Base-by-base conservation (phyloP, 345 rosid species). In the Syzygium aromaticum region DNA sequence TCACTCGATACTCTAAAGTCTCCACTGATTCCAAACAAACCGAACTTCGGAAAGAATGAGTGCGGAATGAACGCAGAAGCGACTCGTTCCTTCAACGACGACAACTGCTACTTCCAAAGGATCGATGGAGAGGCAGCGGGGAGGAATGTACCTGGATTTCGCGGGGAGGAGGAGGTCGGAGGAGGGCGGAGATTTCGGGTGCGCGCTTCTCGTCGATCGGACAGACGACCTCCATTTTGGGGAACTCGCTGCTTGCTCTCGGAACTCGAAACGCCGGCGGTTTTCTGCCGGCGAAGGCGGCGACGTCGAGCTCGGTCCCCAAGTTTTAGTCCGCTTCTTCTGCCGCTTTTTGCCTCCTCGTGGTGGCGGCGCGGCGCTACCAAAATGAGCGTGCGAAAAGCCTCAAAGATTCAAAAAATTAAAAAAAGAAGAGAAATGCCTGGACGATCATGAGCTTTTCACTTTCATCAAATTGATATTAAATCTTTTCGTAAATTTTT, bases 101-200 rank as follows among this genome's bases (percentile, higher is more conserved):
- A 11, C 46, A 33, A 67, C 78, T 17, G 78, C 43, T 1, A 10
- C 9, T 30, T 25, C 84, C 2, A 1, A 83, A 25, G n/a, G 5
- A 33, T 53, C 33, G 16, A 43, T 15, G 51, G 38, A 54, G n/a
- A 82, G 15, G 84, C 13, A 28, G 63, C 23, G 43, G 2, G 2
- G 51, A 57, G 40, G 53, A 15, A 56, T 6, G 12, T 33, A 87
- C 98, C 98, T 96, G 96, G 53, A 93, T 90, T 89, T 92, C 94
- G 88, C 46, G 90, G 88, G 89, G 67, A 88, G 96, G 84, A 87
- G 91, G 95, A 51, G 96, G 94, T 51, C 84, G 92, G 87, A 96
- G 96, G 86, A 97, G 96, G 90, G 91, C 92, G 11, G 96, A 85
- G 86, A 95, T 93, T 90, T 93, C 93, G 52, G 84, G 46, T 84